Evolutionary conservation across 1,284 basidiomycete species (phyloP).

Genomic region (Fereydounia khargensis): DNA sequence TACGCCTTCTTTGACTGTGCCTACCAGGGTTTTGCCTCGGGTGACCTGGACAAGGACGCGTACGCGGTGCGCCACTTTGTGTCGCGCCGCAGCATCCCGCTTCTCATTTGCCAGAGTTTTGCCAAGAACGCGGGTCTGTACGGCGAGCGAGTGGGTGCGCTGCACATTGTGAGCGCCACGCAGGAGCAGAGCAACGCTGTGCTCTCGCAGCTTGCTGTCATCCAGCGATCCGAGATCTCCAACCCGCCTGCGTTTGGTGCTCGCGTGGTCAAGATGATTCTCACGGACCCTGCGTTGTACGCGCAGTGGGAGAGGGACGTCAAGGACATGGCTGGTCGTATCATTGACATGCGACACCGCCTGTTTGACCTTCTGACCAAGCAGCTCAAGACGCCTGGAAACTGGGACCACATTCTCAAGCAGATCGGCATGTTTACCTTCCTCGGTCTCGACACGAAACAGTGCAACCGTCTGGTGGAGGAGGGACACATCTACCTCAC

Average conservation of each 20-base stretch:
- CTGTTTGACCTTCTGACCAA: constrained; percentile 75
- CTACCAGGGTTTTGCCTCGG: constrained; percentile 88
- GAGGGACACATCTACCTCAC: constrained; percentile 87
- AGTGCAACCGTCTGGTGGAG: constrained; percentile 72
- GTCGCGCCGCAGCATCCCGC: constrained; percentile 66
- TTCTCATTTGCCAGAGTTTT: constrained; percentile 92
- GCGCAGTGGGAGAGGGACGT: constrained; percentile 88
- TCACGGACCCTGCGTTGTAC: constrained; percentile 69
- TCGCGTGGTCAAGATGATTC: constrained; percentile 66
- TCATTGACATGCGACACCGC: constrained; percentile 83
- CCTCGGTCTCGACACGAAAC: constrained; percentile 57
- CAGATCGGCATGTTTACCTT: constrained; percentile 57
- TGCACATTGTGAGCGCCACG: constrained; percentile 56
- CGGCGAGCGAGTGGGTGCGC: constrained; percentile 72
- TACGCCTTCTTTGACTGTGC: constrained; percentile 93
- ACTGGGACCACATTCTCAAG: constrained; percentile 71
- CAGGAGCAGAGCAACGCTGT: constrained; percentile 40
- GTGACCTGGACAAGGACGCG: constrained; percentile 83
- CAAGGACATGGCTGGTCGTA: constrained; percentile 83
- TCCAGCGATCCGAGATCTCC: constrained; percentile 87
- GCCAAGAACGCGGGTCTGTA: constrained; percentile 95
- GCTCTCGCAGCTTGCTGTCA: constrained; percentile 70
- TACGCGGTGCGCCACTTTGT: constrained; percentile 91
- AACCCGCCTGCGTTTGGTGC: constrained; percentile 89
- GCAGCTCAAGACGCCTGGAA: constrained; percentile 76